phyloP scores from a whole-genome alignment of 768 basidiomycete species.

The Collybiopsis confluens region DNA sequence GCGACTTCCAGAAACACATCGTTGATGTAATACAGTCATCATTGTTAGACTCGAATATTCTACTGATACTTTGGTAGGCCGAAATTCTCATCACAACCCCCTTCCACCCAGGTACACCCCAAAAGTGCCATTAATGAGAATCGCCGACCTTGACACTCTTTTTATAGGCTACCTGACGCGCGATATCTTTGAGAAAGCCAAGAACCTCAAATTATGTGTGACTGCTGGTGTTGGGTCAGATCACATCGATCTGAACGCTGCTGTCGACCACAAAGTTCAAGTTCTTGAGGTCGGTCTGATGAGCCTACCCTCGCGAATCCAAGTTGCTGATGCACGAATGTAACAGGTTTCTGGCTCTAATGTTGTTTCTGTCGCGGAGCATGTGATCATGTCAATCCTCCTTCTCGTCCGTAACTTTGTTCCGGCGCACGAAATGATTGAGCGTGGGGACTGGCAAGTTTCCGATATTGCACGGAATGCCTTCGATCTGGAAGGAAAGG shows the following conservation, averaged over 20 bases:
- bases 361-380: slow-evolving; percentile 88
- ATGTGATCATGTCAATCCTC: slow-evolving; percentile 88
- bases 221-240: slow-evolving; percentile 92
- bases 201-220: slow-evolving; percentile 85
- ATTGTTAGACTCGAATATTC: too few species aligned
- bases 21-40: slow-evolving; percentile 72
- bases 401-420: slow-evolving; percentile 87
- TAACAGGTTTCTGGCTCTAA: slow-evolving; percentile 80
- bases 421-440: slow-evolving; percentile 87
- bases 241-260: slow-evolving; percentile 86
- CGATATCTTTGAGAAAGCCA: slow-evolving; percentile 73
- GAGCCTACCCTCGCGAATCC: neutral
- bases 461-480: slow-evolving; percentile 79
- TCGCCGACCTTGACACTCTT: too few species aligned
- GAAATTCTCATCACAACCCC: slow-evolving; percentile 82
- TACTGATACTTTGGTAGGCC: too few species aligned
- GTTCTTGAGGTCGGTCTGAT: slow-evolving; percentile 55
- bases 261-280: slow-evolving; percentile 74
- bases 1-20: slow-evolving; percentile 80
- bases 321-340: neutral
- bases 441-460: slow-evolving; percentile 84
- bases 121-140: too few species aligned
- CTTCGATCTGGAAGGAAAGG: slow-evolving; percentile 87
- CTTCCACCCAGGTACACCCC: slow-evolving; percentile 70
- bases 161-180: slow-evolving; percentile 63